Percentiles rank a stretch among this genome's conserved stretches.
These are phyloP conservation scores for Psilocybe tampanensis DNA, from an alignment of 768 basidiomycete genomes.

Conservation along the genomic window DNA sequence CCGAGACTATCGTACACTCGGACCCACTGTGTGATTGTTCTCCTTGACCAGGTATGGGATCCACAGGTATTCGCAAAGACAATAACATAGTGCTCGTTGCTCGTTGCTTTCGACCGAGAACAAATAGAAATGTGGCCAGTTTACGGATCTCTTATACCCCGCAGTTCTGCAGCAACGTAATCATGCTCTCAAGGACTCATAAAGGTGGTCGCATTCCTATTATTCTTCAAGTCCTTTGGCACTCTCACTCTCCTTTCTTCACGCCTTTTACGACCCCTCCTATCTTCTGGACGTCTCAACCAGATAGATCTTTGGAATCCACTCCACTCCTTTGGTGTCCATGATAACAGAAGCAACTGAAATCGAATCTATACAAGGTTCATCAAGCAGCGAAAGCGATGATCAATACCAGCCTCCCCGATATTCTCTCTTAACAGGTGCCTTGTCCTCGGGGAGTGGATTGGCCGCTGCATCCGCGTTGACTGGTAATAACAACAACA, in stretches of 20 bases:
- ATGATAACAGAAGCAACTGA: neutral
- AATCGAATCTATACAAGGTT: neutral
- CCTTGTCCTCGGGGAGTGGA: neutral
- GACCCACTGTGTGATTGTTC: too few species aligned
- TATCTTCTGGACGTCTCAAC: neutral
- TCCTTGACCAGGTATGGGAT: too few species aligned
- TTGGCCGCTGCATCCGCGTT: neutral
- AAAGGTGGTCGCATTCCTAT: neutral
- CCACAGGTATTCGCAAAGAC: neutral
- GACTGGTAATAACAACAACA: neutral
- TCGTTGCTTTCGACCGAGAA: neutral
- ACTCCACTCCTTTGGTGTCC: too few species aligned
- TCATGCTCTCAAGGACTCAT: neutral
- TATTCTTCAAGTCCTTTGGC: neutral
- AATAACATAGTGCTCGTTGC: neutral
- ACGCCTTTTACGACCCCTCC: neutral
- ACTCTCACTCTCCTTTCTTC: neutral
- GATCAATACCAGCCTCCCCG: slow-evolving; percentile 12
- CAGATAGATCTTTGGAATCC: too few species aligned
- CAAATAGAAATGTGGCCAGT: neutral
- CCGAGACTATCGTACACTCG: too few species aligned
- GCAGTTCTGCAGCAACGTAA: neutral
- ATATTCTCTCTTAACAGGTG: slow-evolving; percentile 14
- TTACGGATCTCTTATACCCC: neutral
- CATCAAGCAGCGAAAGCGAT: neutral